These are phyloP conservation scores for Penicillium cosmopolitanum DNA, from an alignment of 495 filamentous ascomycete species.

Conservation along the genomic window DNA sequence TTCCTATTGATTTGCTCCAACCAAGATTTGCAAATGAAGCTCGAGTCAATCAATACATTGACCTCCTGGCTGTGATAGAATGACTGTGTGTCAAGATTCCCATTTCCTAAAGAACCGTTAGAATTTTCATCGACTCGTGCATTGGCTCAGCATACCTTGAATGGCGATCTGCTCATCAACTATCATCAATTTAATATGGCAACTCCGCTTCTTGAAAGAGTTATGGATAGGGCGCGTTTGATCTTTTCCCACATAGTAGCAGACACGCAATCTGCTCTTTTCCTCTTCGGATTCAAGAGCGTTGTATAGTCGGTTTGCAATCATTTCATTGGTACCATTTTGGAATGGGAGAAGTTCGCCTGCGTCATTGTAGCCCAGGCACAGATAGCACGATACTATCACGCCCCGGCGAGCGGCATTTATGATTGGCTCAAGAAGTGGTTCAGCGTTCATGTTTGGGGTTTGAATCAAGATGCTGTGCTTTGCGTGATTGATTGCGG, in stretches of 20 bases:
- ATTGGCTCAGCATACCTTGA: slow-evolving; percentile 39
- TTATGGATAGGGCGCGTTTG: slow-evolving; percentile 67
- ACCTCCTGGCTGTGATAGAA: slow-evolving; percentile 79
- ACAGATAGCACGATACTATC: slow-evolving; percentile 68
- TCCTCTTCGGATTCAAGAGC: slow-evolving; percentile 48
- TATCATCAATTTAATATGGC: slow-evolving; percentile 78
- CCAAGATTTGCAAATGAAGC: slow-evolving; percentile 63
- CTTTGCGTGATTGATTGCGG: slow-evolving; percentile 65
- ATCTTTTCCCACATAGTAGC: slow-evolving; percentile 75
- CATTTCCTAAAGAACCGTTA: slow-evolving; percentile 55
- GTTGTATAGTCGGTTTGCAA: slow-evolving; percentile 59
- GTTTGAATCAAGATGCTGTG: slow-evolving; percentile 71
- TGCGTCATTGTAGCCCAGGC: slow-evolving; percentile 77
- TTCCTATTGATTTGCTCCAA: slow-evolving; percentile 63
- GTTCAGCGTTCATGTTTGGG: slow-evolving; percentile 73
- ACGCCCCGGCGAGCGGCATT: slow-evolving; percentile 68
- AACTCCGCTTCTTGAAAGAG: slow-evolving; percentile 62
- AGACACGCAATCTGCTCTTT: slow-evolving; percentile 54
- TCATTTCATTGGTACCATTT: slow-evolving; percentile 75
- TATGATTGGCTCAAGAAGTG: slow-evolving; percentile 62
- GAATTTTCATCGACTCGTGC: not conserved
- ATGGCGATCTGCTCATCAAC: slow-evolving; percentile 69
- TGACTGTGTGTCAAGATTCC: slow-evolving; percentile 81
- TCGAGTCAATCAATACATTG: slow-evolving; percentile 72
- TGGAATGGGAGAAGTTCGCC: slow-evolving; percentile 76